Percentiles rank a stretch among this genome's conserved stretches.
Conservation (phyloP, 2,329 filamentous ascomycete species). For the Talaromyces sp. region DNA sequence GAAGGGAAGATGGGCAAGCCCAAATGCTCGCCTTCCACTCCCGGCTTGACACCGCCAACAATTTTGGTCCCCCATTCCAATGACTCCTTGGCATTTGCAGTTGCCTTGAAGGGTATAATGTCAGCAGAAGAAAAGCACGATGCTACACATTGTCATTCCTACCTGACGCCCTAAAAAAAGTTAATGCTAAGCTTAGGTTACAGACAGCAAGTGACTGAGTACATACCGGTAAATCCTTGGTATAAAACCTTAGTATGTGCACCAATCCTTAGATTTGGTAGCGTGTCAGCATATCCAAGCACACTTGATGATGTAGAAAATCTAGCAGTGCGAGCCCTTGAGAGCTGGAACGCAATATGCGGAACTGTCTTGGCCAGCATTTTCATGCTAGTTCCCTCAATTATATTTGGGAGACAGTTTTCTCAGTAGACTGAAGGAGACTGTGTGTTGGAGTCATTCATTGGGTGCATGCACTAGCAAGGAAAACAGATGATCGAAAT, state of each 20-base stretch:
- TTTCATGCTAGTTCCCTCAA: background rate
- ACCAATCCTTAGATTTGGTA: slow-evolving; percentile 62
- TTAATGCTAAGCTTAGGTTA: background rate
- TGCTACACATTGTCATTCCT: slow-evolving; percentile 2
- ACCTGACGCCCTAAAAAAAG: slow-evolving; percentile 32
- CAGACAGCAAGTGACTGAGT: background rate
- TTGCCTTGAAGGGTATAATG: slow-evolving; percentile 49
- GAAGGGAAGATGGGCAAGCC: slow-evolving; percentile 66
- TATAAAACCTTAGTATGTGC: slow-evolving; percentile 63
- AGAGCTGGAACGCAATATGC: slow-evolving; percentile 20
- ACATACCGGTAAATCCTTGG: slow-evolving; percentile 62
- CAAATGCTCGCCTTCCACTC: slow-evolving; percentile 64
- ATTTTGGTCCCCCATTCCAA: slow-evolving; percentile 74
- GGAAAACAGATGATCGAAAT: background rate
- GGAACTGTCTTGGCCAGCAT: background rate
- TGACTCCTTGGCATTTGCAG: slow-evolving; percentile 70
- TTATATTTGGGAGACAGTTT: background rate
- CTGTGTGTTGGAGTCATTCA: background rate
- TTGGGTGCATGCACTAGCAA: background rate
- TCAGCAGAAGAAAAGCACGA: background rate
- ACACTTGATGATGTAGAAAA: slow-evolving; percentile 31
- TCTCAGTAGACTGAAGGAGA: background rate
- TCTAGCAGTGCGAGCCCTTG: slow-evolving; percentile 7
- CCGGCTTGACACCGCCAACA: slow-evolving; percentile 71
- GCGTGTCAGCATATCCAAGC: slow-evolving; percentile 54